These are phyloP conservation scores for Aspergillus sp. DNA, from an alignment of 2,329 filamentous ascomycete genomes.

Conservation along the genomic window DNA sequence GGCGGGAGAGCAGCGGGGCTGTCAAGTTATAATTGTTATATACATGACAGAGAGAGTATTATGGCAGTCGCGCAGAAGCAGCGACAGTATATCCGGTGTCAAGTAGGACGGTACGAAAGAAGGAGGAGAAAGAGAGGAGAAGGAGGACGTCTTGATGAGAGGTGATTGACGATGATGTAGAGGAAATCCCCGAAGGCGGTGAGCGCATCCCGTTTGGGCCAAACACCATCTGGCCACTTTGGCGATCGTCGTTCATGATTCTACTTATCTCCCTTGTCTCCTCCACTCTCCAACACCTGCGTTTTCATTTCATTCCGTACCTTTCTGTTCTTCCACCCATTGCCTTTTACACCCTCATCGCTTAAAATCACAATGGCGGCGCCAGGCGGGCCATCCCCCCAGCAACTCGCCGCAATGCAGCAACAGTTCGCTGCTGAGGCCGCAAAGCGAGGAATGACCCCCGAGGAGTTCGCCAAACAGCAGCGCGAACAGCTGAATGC, in stretches of 20 bases:
- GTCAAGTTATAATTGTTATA: neutral
- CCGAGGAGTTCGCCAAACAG: conserved; percentile 75
- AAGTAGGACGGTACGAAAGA: neutral
- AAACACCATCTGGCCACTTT: conserved; percentile 20
- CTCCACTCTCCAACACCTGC: neutral
- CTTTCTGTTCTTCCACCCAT: conserved; percentile 9
- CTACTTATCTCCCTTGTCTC: neutral
- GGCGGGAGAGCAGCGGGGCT: neutral
- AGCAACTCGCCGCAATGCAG: conserved; percentile 84
- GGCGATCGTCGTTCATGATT: conserved; percentile 9
- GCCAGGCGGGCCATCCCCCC: conserved; percentile 61
- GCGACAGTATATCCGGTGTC: neutral
- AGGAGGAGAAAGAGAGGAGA: neutral
- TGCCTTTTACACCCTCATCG: neutral
- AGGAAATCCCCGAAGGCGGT: conserved; percentile 16
- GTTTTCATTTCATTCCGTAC: conserved; percentile 5
- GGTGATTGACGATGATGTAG: neutral
- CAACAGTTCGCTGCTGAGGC: conserved; percentile 79
- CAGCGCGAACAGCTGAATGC: conserved; percentile 46
- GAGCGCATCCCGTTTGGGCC: conserved; percentile 1
- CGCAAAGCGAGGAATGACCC: conserved; percentile 76
- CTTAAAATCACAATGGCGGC: conserved; percentile 33
- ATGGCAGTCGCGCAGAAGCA: neutral
- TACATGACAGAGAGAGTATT: conserved; percentile 8
- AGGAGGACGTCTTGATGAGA: neutral